Evolutionary conservation across 768 basidiomycete genomes (phyloP).

Genomic region (Lanmaoa rubissima): DNA sequence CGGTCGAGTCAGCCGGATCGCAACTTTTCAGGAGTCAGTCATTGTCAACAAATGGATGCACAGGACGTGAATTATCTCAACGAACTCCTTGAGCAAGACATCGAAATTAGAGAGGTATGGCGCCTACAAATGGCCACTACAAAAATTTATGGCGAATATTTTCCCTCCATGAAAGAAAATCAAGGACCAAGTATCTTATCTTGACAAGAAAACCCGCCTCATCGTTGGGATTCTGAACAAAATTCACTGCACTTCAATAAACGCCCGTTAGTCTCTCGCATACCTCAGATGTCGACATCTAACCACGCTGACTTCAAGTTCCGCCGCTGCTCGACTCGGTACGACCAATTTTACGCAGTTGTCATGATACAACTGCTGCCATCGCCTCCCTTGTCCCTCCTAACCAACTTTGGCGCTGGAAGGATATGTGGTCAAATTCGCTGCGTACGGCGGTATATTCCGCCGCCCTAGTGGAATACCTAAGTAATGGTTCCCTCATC

Average conservation of each 20-base stretch:
- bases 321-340: conserved; percentile 56
- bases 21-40: neutral
- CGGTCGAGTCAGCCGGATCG: conserved; percentile 7
- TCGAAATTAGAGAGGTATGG: conserved; percentile 62
- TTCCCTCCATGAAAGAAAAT: conserved; percentile 56
- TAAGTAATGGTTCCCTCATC: conserved; percentile 56
- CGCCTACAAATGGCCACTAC: neutral
- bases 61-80: conserved; percentile 57
- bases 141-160: neutral
- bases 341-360: conserved; percentile 54
- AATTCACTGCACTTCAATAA: conserved; percentile 69
- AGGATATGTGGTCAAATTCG: conserved; percentile 77
- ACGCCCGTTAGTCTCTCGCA: conserved; percentile 46
- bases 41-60: conserved; percentile 46
- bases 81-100: conserved; percentile 58
- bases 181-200: conserved; percentile 67
- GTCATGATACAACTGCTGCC: conserved; percentile 45
- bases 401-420: conserved; percentile 82
- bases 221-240: conserved; percentile 77
- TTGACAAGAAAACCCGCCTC: conserved; percentile 72
- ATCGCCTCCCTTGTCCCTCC: conserved; percentile 62
- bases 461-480: conserved; percentile 63
- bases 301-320: conserved; percentile 41
- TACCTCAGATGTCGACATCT: conserved; percentile 10
- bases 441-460: conserved; percentile 66